Base-by-base conservation (phyloP, 2,329 filamentous ascomycete genomes). In the Acarospora socialis region DNA sequence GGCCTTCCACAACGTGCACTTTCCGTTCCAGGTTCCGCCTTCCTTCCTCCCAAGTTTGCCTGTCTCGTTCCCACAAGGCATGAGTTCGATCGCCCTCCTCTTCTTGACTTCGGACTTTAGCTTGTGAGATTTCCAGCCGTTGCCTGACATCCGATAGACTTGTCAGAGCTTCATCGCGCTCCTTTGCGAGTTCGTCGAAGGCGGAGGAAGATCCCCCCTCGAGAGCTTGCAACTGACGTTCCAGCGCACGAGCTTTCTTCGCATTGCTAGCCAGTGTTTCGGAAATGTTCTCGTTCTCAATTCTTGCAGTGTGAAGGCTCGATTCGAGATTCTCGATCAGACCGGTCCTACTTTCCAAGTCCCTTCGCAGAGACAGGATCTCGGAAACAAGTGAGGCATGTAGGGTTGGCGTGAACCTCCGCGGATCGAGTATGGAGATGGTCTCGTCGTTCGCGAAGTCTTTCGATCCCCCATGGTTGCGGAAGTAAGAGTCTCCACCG, bases 371-470 rank as follows among this genome's bases (percentile, higher is more conserved):
- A 2, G 76, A 73, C 22, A 98, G 63, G 40, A 98, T 98, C 54
- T 98, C 90, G 0, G 87, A 87, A 1, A 98, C 87, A 5, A 98
- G 63, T 30, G 82, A 94, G 6, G 90, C 90, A 53, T 95, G 90
- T 7, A 98, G 61, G 0, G 86, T 95, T 1, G 90, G 90, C 0
- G 90, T 98, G 50, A 98, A 94, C 21, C 90, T 73, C 34, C 87
- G 74, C 3, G 90, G 84, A 49, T 98, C 90, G 18, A 94, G 63
- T 14, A 83, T 74, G 2, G 71, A 73, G 20, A 84, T 73, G 26
- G 61, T 71, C 40, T 87, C 79, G 42, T 87, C 74, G 33, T 59
- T 68, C 14, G 62, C 58, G 15, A 71, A 55, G 49, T 82, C 75
- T 36, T 65, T 61, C 9, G 69, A 68, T 13, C 63, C 59, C 45